phyloP scores from a whole-genome alignment of 2,329 filamentous ascomycete genomes.

The Cladosporium velox region DNA sequence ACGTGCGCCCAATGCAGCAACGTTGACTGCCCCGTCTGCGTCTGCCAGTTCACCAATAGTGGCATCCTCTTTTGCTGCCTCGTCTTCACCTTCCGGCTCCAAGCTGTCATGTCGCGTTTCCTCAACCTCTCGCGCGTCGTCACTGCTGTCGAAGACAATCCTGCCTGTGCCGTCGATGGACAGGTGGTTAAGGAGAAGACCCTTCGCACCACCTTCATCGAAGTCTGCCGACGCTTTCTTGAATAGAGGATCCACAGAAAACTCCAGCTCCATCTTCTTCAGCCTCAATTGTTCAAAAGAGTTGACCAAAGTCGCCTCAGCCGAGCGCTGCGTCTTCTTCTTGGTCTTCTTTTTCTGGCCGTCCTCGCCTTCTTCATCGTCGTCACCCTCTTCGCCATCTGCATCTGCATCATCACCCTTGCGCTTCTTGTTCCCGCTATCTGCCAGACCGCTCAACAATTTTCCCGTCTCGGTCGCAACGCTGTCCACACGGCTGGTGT shows the following conservation, averaged over 20 bases:
- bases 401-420: conserved; percentile 52
- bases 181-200: conserved; percentile 91
- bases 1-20: conserved; percentile 69
- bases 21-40: conserved; percentile 74
- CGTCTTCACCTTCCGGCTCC: conserved; percentile 46
- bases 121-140: conserved; percentile 64
- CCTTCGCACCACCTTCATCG: conserved; percentile 95
- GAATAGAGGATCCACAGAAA: conserved; percentile 96
- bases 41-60: conserved; percentile 40
- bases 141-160: conserved; percentile 98
- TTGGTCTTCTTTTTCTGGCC: conserved; percentile 64
- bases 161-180: conserved; percentile 88
- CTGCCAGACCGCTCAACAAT: conserved; percentile 86
- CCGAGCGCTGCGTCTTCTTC: conserved; percentile 72
- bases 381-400: conserved; percentile 61
- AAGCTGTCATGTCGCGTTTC: conserved; percentile 40
- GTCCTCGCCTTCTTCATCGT: conserved; percentile 63
- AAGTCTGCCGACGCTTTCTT: conserved; percentile 99
- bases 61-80: conserved; percentile 48
- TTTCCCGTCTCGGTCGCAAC: conserved; percentile 97
- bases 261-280: conserved; percentile 97
- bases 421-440: conserved; percentile 67
- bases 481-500: conserved; percentile 96
- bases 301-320: conserved; percentile 88
- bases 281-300: conserved; percentile 86